Base-by-base conservation (phyloP, 352 stramenopile species). In the Pythium apleroticum region DNA sequence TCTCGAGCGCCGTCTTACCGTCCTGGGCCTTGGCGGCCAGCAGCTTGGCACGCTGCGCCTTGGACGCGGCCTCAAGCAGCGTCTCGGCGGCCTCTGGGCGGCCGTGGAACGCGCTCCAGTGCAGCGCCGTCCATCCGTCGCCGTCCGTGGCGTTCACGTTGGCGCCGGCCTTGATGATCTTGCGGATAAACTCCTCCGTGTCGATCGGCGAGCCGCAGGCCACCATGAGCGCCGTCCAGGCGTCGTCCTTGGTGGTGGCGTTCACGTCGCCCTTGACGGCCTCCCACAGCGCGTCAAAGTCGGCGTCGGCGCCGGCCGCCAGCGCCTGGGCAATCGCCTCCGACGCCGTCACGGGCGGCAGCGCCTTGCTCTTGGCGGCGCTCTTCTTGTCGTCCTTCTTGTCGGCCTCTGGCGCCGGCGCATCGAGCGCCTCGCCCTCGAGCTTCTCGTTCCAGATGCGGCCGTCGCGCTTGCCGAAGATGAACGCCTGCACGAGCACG, bases 211-310 rank as follows among this genome's bases (percentile, higher is more conserved):
- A 91, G 58, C 85, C 83, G 55, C 85, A 93, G 4, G 85, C 85
- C 31, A 91, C 85, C 85, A 93, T 93, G 11, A 93, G 74, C 43
- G 83, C 81, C n/a, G 82, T 91, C 85, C 85, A 93, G 39, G 84
- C 74, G 69, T 89, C 80, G 55, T 90, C 85, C 43, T 71, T 77
- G 57, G 85, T 91, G 64, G 81, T 85, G 41, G 82, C 73, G 68
- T 89, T 89, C 56, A 91, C 70, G 12, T 77, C 69, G 31, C 53
- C 68, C 77, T 91, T 90, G 11, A 91, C 74, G 2, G 52, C 66
- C 27, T 63, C 77, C 77, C 82, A 89, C 19, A 93, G 72, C 22
- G 67, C 72, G 52, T 89, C 78, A 68, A 91, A 93, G 72, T 93
- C 82, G 30, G 85, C 85, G 46, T 93, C 83, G 2, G 76, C 73